Evolutionary conservation across 805 yeast species (phyloP).

Genomic region (Nakazawaea peltata): DNA sequence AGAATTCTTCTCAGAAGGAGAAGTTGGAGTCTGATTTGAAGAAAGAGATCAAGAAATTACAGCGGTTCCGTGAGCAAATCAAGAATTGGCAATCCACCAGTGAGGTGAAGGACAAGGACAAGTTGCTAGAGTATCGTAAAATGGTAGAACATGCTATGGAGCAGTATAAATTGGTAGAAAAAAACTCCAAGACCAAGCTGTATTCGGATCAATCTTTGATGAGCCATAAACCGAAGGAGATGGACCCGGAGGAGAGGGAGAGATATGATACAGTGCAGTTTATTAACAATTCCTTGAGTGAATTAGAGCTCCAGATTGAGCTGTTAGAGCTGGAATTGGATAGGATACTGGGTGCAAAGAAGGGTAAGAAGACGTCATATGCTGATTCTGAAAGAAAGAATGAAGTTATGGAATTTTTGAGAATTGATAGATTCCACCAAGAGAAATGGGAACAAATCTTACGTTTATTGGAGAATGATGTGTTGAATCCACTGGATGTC

Average conservation of each 20-base stretch:
- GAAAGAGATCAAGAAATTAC: constrained; percentile 91
- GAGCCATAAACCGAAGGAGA: constrained; percentile 32
- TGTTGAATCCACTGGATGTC: constrained; percentile 68
- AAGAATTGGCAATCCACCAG: constrained; percentile 91
- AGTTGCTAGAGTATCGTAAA: constrained; percentile 67
- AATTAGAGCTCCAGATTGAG: constrained; percentile 75
- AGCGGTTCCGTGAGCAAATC: constrained; percentile 89
- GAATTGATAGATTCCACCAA: constrained; percentile 74
- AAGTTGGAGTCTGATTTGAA: constrained; percentile 88
- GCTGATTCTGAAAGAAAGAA: constrained; percentile 45
- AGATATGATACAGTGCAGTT: constrained; percentile 67
- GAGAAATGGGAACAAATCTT: constrained; percentile 70
- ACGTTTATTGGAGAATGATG: constrained; percentile 72
- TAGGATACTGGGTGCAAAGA: constrained; percentile 37
- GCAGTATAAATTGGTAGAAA: constrained; percentile 89
- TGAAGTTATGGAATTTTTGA: constrained; percentile 55
- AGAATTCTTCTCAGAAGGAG: constrained; percentile 84
- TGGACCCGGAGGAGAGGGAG: constrained; percentile 77
- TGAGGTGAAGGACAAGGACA: constrained; percentile 85
- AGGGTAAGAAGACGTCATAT: constrained; percentile 41
- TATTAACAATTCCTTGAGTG: constrained; percentile 65
- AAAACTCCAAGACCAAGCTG: constrained; percentile 88
- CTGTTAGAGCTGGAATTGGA: constrained; percentile 66
- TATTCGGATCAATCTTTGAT: constrained; percentile 89
- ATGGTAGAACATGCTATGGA: constrained; percentile 82